Evolutionary conservation across 2,329 filamentous ascomycete genomes (phyloP), one percentile per base, ranked within the genome.

Genomic region (Fusarium stilboides): DNA sequence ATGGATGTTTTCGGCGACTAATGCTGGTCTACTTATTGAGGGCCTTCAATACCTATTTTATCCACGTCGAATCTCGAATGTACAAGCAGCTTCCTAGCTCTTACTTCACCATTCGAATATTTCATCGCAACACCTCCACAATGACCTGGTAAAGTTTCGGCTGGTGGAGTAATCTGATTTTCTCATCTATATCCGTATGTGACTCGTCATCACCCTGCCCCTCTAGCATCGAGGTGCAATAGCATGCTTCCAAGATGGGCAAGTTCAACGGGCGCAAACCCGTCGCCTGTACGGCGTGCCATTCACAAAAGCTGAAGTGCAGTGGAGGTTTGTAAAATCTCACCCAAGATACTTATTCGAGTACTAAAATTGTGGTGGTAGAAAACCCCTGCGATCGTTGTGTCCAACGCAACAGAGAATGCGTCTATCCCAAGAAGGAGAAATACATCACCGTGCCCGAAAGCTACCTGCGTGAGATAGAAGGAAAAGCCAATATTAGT

Each of bases 281-380:
- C 31, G 31, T 57, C 12, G 55, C 55, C 14, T 57, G 55, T 24
- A 57, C 31, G 6, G 55, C 31, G 17, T 57, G 55, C 15, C 55
- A 55, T 26, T 19, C 17, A 24, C 37, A 57, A 31, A 57, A 57
- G 28, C 12, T 55, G 24, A 57, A 57, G 28, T 57, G 55, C 20
- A 57, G 31, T 17, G 49, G 55, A 57, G 49, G 55, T 55, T 6
- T 6, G 49, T 44, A 13, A 31, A 24, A 24, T 24, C 10, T 26
- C 15, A n/a, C 20, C 6, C 5, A 6, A 20, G 8, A 9, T 7
- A 5, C 19, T 3, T 13, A 7, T 6, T 1, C 3, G 8, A 9
- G 2, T 6, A 26, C 28, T 57, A 12, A 54, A 17, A 2, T 0
- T 15, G 5, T 17, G 3, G 15, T 9, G 0, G 8, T 4, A 57